Base-by-base conservation (phyloP, 2,329 filamentous ascomycete species). In the Cercospora sojina region DNA sequence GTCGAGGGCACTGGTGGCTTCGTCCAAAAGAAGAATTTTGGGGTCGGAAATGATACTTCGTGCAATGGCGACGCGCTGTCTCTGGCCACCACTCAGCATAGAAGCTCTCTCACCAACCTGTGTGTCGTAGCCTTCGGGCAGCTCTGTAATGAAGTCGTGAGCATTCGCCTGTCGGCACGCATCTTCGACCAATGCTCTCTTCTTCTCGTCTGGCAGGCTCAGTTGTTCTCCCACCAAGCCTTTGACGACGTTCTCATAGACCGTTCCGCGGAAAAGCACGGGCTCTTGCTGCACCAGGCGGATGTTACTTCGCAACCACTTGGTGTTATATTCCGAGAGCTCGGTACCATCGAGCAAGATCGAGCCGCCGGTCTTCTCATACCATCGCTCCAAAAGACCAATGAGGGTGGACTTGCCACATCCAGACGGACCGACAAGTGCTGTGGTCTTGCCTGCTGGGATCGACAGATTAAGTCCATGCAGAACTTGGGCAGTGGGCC, bases 391-490 rank as follows among this genome's bases (percentile, higher is more conserved):
- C n/a, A 77, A 62, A 5, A 77, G 70, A 12, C 74, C 79, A 63
- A 79, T 68, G 2, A 79, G 65, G 1, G 78, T 80, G 3, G 74
- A 77, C 61, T 80, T 81, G 23, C 79, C 79, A 38, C 73, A 79
- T 5, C 79, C 79, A 59, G 70, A 74, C 0, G 77, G 70, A 1
- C 79, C 79, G 8, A 80, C 78, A 8, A 81, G 72, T 81, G 87
- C 79, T 3, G 81, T 83, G 2, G 77, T 79, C 68, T 81, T 81
- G 5, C 77, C 77, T 18, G 80, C 76, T 1, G 79, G 79, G 2
- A 81, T 74, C 2, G 59, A 70, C 5, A 81, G 68, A 43, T 67
- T 74, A 8, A 82, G 66, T 16, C 73, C 70, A 59, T 78, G 72
- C 5, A 82, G 71, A 0, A 82, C 79, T 29, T 69, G 71, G 6